These are phyloP conservation scores for Ascoidea tarda DNA, from an alignment of 805 yeast species.

Conservation along the genomic window DNA sequence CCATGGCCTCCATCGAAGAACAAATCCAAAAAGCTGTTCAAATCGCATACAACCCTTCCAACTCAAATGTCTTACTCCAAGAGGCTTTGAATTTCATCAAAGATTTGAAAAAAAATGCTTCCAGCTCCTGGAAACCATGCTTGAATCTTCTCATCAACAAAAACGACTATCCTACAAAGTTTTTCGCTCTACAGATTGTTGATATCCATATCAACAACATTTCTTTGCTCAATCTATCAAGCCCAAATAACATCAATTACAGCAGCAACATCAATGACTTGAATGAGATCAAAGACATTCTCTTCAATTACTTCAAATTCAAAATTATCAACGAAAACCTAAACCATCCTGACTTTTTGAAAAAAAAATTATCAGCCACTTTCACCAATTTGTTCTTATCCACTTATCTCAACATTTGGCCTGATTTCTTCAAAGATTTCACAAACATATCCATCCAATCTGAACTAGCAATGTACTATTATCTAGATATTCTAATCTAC, in stretches of 20 bases:
- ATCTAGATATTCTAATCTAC: constrained; percentile 54
- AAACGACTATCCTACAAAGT: constrained; percentile 37
- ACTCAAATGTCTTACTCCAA: constrained; percentile 45
- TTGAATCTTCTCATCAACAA: constrained; percentile 29
- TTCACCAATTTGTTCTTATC: constrained; percentile 36
- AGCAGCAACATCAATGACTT: constrained; percentile 7
- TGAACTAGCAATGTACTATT: constrained; percentile 40
- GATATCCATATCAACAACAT: constrained; percentile 33
- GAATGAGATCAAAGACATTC: constrained; percentile 10
- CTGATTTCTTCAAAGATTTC: constrained; percentile 35
- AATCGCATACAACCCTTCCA: constrained; percentile 61
- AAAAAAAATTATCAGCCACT: constrained; percentile 45
- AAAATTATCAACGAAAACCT: constrained; percentile 8
- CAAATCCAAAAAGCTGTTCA: constrained; percentile 85
- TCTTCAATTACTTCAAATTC: constrained; percentile 12
- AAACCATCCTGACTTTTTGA: constrained; percentile 26
- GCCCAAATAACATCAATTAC: too few relatives aligned
- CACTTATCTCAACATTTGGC: constrained; percentile 34
- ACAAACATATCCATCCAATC: constrained; percentile 20
- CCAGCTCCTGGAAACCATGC: constrained; percentile 42
- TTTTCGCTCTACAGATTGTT: constrained; percentile 58
- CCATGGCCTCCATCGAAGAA: constrained; percentile 6
- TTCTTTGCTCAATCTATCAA: constrained; percentile 13
- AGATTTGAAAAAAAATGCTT: constrained; percentile 28
- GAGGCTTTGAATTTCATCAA: constrained; percentile 22